Percentiles rank a stretch among this genome's conserved stretches.
Evolutionary conservation across 2,329 filamentous ascomycete species (phyloP).

Genomic region (Hortaea werneckii): DNA sequence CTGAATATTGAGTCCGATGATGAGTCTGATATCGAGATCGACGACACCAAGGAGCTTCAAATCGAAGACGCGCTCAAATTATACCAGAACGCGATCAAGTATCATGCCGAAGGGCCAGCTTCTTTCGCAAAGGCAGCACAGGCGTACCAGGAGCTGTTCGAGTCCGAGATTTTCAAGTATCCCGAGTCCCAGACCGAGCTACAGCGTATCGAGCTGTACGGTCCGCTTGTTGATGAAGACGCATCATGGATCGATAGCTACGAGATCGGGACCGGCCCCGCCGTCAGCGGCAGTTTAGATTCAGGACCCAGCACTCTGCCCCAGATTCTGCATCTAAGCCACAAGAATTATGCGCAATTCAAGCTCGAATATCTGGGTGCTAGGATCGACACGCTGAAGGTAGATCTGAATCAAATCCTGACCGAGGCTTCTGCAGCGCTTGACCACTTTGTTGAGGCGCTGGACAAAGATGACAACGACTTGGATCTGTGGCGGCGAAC

Average conservation of each 20-base stretch:
- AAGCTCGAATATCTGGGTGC: constrained; percentile 52
- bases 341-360: constrained; percentile 94
- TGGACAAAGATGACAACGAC: constrained; percentile 56
- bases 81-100: constrained; percentile 82
- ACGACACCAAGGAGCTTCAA: constrained; percentile 92
- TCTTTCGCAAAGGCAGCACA: constrained; percentile 66
- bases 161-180: constrained; percentile 89
- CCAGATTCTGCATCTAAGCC: constrained; percentile 82
- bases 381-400: constrained; percentile 15
- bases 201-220: constrained; percentile 53
- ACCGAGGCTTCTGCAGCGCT: constrained; percentile 36
- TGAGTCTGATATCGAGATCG: constrained; percentile 78
- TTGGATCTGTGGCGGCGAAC: constrained; percentile 54
- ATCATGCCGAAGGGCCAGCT: constrained; percentile 74
- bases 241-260: constrained; percentile 14
- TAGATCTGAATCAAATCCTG: constrained; percentile 19
- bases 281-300: constrained; percentile 50
- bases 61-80: constrained; percentile 94
- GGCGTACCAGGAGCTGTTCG: constrained; percentile 76
- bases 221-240: constrained; percentile 33
- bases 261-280: constrained; percentile 29
- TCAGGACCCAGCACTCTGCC: constrained; percentile 70
- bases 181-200: constrained; percentile 81
- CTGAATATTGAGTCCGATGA: constrained; percentile 93
- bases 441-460: constrained; percentile 48